Percentiles rank a stretch among this genome's conserved stretches.
Evolutionary conservation across 2,329 filamentous ascomycete genomes (phyloP).

Genomic region (Neoscytalidium dimidiatum): DNA sequence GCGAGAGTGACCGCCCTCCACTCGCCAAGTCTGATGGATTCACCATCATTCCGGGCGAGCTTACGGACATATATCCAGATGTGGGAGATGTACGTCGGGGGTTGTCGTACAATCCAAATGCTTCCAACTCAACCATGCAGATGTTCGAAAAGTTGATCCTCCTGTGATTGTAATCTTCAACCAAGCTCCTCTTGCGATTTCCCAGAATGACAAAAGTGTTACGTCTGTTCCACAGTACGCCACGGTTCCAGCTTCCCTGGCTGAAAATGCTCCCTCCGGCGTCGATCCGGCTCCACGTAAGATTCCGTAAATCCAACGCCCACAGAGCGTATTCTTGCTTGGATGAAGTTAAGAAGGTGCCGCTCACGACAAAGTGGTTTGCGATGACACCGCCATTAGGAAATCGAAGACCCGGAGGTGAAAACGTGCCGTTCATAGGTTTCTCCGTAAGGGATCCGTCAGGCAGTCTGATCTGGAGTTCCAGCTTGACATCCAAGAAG

Average conservation of each 20-base stretch:
- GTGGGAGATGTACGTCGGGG: slow-evolving; percentile 76
- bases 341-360: slow-evolving; percentile 94
- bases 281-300: slow-evolving; percentile 95
- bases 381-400: slow-evolving; percentile 95
- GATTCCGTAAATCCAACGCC: slow-evolving; percentile 83
- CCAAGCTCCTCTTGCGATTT: slow-evolving; percentile 87
- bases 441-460: slow-evolving; percentile 85
- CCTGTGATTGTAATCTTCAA: slow-evolving; percentile 97
- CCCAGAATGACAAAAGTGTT: slow-evolving; percentile 96
- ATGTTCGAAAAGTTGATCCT: slow-evolving; percentile 97
- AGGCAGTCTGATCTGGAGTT: slow-evolving; percentile 82
- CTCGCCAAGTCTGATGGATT: slow-evolving; percentile 58
- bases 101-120: slow-evolving; percentile 96
- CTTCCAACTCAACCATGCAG: slow-evolving; percentile 94
- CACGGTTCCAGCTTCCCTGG: slow-evolving; percentile 96
- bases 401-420: slow-evolving; percentile 89
- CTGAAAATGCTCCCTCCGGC: slow-evolving; percentile 90
- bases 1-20: slow-evolving; percentile 74
- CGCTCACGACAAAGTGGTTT: slow-evolving; percentile 94
- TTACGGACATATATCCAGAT: slow-evolving; percentile 83
- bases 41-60: slow-evolving; percentile 62
- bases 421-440: slow-evolving; percentile 82
- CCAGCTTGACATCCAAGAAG: slow-evolving; percentile 94
- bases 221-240: slow-evolving; percentile 86
- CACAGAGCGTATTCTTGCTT: slow-evolving; percentile 98